Conservation (phyloP, 495 filamentous ascomycete genomes). For the Penicillium ucsense region DNA sequence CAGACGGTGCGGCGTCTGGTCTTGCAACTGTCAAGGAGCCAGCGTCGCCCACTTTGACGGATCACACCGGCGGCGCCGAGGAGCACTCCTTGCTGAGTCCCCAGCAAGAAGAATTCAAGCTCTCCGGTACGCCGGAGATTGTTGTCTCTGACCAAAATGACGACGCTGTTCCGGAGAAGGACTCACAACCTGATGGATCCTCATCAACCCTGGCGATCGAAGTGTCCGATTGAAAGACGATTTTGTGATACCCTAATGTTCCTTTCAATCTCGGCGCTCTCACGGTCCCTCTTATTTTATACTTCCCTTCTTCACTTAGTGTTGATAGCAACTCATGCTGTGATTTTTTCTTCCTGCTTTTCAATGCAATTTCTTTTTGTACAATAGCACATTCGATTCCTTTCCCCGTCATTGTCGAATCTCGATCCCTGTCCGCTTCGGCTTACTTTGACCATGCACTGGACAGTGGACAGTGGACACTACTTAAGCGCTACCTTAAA, state of each 20-base stretch:
- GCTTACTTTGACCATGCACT: too few species aligned
- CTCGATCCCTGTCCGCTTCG: too few species aligned
- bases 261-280: not conserved
- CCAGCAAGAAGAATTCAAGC: conserved; percentile 15
- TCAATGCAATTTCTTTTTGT: too few species aligned
- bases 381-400: too few species aligned
- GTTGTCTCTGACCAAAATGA: conserved; percentile 29
- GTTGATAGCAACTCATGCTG: too few species aligned
- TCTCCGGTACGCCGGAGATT: conserved; percentile 26
- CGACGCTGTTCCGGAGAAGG: conserved; percentile 10
- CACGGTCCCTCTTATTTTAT: conserved; percentile 25
- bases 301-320: too few species aligned
- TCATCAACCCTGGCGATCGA: conserved; percentile 15
- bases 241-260: conserved; percentile 13
- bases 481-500: too few species aligned
- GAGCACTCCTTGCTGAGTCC: conserved; percentile 19
- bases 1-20: conserved; percentile 21
- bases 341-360: too few species aligned
- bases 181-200: conserved; percentile 16
- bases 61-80: conserved; percentile 15
- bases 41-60: conserved; percentile 17
- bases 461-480: too few species aligned
- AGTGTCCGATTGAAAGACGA: conserved; percentile 14
- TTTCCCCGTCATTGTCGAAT: too few species aligned
- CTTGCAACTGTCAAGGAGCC: conserved; percentile 29